Conservation (phyloP, 495 filamentous ascomycete species). For the Penicillium arizonense region DNA sequence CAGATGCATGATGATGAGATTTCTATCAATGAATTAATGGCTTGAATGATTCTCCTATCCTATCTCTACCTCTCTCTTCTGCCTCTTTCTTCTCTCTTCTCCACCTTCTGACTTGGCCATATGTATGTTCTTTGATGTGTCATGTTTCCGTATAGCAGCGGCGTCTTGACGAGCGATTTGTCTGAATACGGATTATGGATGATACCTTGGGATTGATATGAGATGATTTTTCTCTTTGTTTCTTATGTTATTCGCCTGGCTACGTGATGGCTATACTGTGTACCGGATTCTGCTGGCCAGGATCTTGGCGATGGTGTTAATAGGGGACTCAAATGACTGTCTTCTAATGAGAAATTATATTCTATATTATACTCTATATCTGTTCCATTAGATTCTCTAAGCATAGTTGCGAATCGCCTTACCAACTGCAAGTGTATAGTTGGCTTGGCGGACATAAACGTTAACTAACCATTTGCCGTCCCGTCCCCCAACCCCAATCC, state of each 20-base stretch:
- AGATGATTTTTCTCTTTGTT: constrained; percentile 11
- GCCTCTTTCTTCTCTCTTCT: neutral
- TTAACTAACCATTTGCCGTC: neutral
- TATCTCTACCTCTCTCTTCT: neutral
- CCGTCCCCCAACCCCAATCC: neutral
- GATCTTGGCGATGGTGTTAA: constrained; percentile 5
- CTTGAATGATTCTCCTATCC: constrained; percentile 20
- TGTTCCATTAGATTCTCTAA: too few relatives aligned
- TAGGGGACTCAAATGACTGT: constrained; percentile 4
- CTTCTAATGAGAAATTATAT: constrained; percentile 9
- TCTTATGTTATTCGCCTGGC: constrained; percentile 1
- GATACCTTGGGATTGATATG: constrained; percentile 21
- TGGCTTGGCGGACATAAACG: neutral
- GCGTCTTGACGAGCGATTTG: constrained; percentile 22
- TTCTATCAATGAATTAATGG: constrained; percentile 42
- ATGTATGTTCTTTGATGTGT: constrained; percentile 9
- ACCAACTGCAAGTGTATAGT: neutral
- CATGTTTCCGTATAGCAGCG: constrained; percentile 25
- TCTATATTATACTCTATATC: neutral
- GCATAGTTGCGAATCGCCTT: neutral
- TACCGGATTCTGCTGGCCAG: constrained; percentile 9
- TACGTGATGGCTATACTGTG: neutral
- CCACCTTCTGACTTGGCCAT: neutral
- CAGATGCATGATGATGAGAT: constrained; percentile 33
- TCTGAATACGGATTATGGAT: constrained; percentile 19